Evolutionary conservation across 108 stramenopile species (phyloP), one percentile per base, ranked within the genome.

Genomic region (Skeletonema marinoi): DNA sequence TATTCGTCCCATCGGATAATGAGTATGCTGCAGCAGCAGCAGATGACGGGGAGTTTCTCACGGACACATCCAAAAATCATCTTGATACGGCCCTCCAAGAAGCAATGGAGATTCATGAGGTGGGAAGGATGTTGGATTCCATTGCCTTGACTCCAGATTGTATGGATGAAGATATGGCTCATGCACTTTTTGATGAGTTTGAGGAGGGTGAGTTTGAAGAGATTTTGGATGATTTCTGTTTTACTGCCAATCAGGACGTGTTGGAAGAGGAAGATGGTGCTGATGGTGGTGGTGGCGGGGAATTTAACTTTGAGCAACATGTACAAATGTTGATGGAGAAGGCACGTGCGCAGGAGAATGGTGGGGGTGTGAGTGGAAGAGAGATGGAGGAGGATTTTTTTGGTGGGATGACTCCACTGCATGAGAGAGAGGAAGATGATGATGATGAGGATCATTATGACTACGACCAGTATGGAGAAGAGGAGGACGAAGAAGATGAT

Each of bases 291-390:
- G 78, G 48, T 32, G 78, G 54, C 32, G 89, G 71, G 0, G 92
- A 67, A 42, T 99, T 99, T 75, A 95, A 99, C 66, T 99, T 92
- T 83, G 97, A 98, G 44, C 89, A 92, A 4, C 98, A 99, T 75
- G 91, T 99, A 66, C 85, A 84, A 12, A 60, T 42, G n/a, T 73
- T 99, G 59, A 97, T 98, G 81, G 91, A 90, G 25, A 93, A 92
- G 65, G 96, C 96, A 33, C 81, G 78, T 35, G 73, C 73, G 62
- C 76, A 90, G 65, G 75, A 82, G 32, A 76, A 51, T 50, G 86
- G 84, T 8, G 77, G 80, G 11, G 70, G 72, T 17, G 71, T 32
- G 2, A 71, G 58, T 8, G 71, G 81, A 62, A 81, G 90, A 10
- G 64, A 62, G 35, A 59, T 76, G 30, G 91, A 94, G 66, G 67